Conservation (phyloP, 139 green algal species). For the Helicosporidium sp. region DNA sequence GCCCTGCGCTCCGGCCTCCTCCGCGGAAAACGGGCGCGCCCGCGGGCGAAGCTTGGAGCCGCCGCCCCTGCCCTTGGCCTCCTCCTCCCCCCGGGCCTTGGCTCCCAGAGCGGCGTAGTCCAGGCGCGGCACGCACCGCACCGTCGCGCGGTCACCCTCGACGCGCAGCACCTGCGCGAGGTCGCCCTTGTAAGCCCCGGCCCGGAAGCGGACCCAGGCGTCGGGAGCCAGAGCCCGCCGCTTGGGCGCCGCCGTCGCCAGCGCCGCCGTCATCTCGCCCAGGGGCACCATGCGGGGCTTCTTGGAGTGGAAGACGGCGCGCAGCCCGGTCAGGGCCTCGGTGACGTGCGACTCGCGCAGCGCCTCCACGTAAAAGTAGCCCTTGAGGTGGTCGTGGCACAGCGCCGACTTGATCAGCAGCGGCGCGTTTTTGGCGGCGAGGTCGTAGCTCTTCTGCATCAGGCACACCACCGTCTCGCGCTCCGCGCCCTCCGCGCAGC, state of each 20-base stretch:
- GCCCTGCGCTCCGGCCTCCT: too few species aligned
- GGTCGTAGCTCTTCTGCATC: slow-evolving; percentile 11
- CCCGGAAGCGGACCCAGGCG: slow-evolving; percentile 62
- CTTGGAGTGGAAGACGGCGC: slow-evolving; percentile 52
- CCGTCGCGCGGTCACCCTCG: slow-evolving; percentile 16
- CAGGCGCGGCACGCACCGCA: slow-evolving; percentile 63
- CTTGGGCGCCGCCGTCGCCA: slow-evolving; percentile 31
- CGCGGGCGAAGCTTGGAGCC: too few species aligned
- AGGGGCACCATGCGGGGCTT: slow-evolving; percentile 55
- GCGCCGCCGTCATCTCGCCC: slow-evolving; percentile 73
- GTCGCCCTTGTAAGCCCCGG: slow-evolving; percentile 78
- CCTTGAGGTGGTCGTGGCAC: slow-evolving; percentile 26
- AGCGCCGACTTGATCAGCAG: slow-evolving; percentile 76
- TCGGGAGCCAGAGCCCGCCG: slow-evolving; percentile 17
- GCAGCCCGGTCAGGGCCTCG: slow-evolving; percentile 63
- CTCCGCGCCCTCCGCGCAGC: slow-evolving; percentile 50
- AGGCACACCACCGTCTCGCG: slow-evolving; percentile 39
- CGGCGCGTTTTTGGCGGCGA: slow-evolving; percentile 20
- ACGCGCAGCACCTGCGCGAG: slow-evolving; percentile 71
- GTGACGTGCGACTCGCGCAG: slow-evolving; percentile 71
- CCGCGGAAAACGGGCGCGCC: too few species aligned
- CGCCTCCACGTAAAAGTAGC: slow-evolving; percentile 88
- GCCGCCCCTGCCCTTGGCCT: too few species aligned
- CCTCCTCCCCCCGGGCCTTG: too few species aligned
- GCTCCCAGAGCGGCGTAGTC: slow-evolving; percentile 54